These are phyloP conservation scores for Phaeotremella skinneri DNA, from an alignment of 768 basidiomycete species.

Conservation along the genomic window DNA sequence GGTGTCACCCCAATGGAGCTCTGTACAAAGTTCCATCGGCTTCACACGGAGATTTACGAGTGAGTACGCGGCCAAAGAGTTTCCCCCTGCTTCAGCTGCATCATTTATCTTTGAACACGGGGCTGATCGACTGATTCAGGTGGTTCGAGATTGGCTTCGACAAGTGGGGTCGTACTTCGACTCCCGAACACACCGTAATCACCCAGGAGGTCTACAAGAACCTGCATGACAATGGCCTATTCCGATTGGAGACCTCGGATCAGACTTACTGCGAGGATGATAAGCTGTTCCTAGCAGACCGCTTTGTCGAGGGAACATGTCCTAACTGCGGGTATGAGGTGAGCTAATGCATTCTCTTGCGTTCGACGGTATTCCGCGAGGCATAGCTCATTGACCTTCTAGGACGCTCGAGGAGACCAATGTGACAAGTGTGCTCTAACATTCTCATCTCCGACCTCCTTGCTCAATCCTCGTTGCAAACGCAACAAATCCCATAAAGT, in stretches of 20 bases:
- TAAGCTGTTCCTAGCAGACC: slow-evolving; percentile 91
- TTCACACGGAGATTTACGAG: slow-evolving; percentile 89
- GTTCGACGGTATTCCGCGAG: too few species aligned
- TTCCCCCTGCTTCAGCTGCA: too few species aligned
- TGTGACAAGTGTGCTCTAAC: slow-evolving; percentile 92
- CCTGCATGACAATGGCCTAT: slow-evolving; percentile 69
- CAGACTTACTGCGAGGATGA: slow-evolving; percentile 96
- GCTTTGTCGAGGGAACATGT: slow-evolving; percentile 97
- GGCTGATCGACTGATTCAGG: slow-evolving; percentile 16
- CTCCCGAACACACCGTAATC: slow-evolving; percentile 82
- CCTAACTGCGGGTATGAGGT: slow-evolving; percentile 87
- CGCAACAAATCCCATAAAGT: slow-evolving; percentile 76
- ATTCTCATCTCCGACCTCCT: slow-evolving; percentile 79
- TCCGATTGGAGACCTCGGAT: slow-evolving; percentile 79
- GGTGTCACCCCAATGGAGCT: slow-evolving; percentile 54
- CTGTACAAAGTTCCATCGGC: slow-evolving; percentile 83
- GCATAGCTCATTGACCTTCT: not conserved
- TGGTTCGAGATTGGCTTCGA: slow-evolving; percentile 99
- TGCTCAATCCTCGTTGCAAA: slow-evolving; percentile 91
- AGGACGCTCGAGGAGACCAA: slow-evolving; percentile 98
- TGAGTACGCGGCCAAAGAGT: slow-evolving; percentile 19
- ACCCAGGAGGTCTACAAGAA: slow-evolving; percentile 85
- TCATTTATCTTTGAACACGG: not conserved
- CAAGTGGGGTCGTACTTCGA: slow-evolving; percentile 92
- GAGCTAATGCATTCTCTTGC: slow-evolving; percentile 29